Evolutionary conservation across 2,329 filamentous ascomycete genomes (phyloP), one percentile per base, ranked within the genome.

Genomic region (Fusarium sp.): DNA sequence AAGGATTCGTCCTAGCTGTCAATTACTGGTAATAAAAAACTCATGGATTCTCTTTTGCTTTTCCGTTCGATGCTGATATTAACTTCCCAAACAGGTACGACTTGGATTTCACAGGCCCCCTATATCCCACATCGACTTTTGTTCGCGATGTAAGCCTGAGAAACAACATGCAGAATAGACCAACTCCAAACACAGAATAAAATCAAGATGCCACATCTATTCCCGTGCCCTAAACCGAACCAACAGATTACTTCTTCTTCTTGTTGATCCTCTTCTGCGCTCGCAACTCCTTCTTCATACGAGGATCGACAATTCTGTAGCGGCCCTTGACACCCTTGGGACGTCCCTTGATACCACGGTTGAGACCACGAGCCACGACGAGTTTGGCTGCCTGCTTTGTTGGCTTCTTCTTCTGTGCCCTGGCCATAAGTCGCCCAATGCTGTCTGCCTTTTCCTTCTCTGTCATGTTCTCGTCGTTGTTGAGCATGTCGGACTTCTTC

Each of bases 251-350:
- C 62, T 80, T 90, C 82, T 89, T 90, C 82, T 89, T 92, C 84
- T 97, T 94, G 28, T 83, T 77, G 62, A 86, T 77, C 74, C 94
- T 88, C 88, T 97, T 97, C 80, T 95, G 86, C 3, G 92, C 94
- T 77, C 94, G 85, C 56, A 96, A 86, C 84, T 98, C 96, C 89
- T 97, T 98, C 89, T 97, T 97, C 89, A 97, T 89, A 72, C 96
- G 87, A 15, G 92, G 84, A 82, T 98, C 95, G 56, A 99, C 95
- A 85, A 99, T 97, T 85, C 97, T 97, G 80, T 99, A 99, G 72
- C 93, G 91, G 37, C 95, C 95, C 87, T 97, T 97, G 26, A 97
- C 93, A 62, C 95, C 96, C 79, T 89, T 91, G 4, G 96, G 96
- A 73, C 95, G 86, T 20, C 94, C 95, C 77, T 92, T 88, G 76